These are phyloP conservation scores for Calamus simplicifolius DNA, from an alignment of 176 grass and related monocot species.

Conservation along the genomic window DNA sequence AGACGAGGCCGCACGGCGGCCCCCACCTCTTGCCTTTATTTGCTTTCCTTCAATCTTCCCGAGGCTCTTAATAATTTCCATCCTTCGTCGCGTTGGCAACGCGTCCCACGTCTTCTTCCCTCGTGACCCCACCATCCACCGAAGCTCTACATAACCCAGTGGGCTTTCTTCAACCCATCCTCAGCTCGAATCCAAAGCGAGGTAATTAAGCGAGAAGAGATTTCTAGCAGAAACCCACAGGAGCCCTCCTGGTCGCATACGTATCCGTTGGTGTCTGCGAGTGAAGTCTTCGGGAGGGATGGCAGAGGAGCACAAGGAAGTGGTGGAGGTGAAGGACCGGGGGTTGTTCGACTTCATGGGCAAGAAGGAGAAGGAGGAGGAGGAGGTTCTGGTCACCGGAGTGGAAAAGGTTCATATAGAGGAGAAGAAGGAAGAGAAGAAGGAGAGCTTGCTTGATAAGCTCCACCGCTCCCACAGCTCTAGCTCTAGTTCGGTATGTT, in stretches of 20 bases:
- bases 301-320: conserved; percentile 62
- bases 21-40: no score
- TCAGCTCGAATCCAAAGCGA: conserved; percentile 1
- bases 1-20: background rate
- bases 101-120: conserved; percentile 5
- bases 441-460: conserved; percentile 58
- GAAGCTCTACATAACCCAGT: conserved; percentile 27
- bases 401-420: conserved; percentile 35
- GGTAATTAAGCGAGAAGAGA: no score
- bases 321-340: conserved; percentile 64
- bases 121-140: background rate
- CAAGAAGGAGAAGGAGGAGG: conserved; percentile 59
- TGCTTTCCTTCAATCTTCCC: no score
- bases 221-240: background rate
- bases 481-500: conserved; percentile 86
- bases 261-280: background rate
- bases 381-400: conserved; percentile 56
- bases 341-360: conserved; percentile 49
- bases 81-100: conserved; percentile 29
- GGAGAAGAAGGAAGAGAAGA: conserved; percentile 45
- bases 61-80: background rate
- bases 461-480: conserved; percentile 62
- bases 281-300: conserved; percentile 10
- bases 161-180: background rate
- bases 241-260: background rate